A percentile compares a stretch with the other conserved stretches of the same genome.
These are phyloP conservation scores for Penicillium sp. DNA, from an alignment of 2,329 filamentous ascomycete genomes.

Conservation along the genomic window DNA sequence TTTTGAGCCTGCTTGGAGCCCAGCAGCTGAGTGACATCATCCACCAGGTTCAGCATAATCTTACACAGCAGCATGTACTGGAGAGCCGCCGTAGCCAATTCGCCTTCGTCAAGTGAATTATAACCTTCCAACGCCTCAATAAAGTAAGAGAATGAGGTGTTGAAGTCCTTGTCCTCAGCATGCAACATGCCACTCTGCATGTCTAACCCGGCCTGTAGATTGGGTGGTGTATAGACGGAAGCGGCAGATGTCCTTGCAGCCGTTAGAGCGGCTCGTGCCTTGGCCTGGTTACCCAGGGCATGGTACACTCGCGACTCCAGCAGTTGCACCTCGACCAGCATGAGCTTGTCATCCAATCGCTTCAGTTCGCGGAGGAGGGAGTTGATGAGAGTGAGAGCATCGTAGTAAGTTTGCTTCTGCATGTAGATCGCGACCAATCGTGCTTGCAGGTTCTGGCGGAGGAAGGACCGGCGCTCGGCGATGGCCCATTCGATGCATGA, in stretches of 20 bases:
- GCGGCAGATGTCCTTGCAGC: conserved; percentile 91
- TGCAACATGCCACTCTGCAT: conserved; percentile 99
- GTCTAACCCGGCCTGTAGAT: conserved; percentile 91
- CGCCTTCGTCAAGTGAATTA: conserved; percentile 79
- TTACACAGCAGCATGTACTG: conserved; percentile 99
- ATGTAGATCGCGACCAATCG: conserved; percentile 91
- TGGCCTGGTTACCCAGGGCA: conserved; percentile 90
- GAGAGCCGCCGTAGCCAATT: conserved; percentile 88
- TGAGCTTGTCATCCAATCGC: conserved; percentile 95
- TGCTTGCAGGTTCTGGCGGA: conserved; percentile 96
- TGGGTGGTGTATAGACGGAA: conserved; percentile 91
- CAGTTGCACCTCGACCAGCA: conserved; percentile 94
- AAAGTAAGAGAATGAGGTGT: conserved; percentile 97
- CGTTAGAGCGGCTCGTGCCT: conserved; percentile 89
- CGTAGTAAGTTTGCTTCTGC: conserved; percentile 96
- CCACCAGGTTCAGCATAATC: conserved; percentile 95
- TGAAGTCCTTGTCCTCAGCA: conserved; percentile 98
- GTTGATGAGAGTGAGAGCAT: conserved; percentile 94
- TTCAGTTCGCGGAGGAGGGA: conserved; percentile 92
- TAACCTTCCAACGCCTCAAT: conserved; percentile 98
- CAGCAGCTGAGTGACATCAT: conserved; percentile 94
- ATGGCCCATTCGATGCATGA: conserved; percentile 99
- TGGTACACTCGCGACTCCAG: conserved; percentile 97
- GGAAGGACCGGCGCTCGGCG: conserved; percentile 86
- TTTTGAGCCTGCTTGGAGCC: conserved; percentile 93